phyloP scores from a whole-genome alignment of 2,329 filamentous ascomycete genomes.

The Penicillium oxalicum region DNA sequence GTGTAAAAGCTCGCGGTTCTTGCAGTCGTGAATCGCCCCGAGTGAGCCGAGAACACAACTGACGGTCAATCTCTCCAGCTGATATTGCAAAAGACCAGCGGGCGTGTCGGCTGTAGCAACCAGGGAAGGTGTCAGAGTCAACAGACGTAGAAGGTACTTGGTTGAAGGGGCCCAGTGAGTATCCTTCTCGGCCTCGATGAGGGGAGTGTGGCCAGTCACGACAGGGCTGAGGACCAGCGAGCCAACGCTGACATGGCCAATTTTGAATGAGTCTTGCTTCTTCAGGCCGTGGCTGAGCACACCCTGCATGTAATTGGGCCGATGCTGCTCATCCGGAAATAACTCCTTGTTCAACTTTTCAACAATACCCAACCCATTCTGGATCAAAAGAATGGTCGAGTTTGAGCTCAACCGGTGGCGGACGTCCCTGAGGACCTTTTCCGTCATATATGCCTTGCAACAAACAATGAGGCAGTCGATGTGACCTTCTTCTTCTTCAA shows the following conservation, averaged over 20 bases:
- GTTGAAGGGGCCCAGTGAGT: slow-evolving; percentile 35
- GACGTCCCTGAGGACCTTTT: slow-evolving; percentile 61
- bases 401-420: slow-evolving; percentile 59
- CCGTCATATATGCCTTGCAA: slow-evolving; percentile 65
- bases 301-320: slow-evolving; percentile 73
- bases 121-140: slow-evolving; percentile 59
- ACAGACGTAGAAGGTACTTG: slow-evolving; percentile 58
- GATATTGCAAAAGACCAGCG: slow-evolving; percentile 60
- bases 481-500: slow-evolving; percentile 37
- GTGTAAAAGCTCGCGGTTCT: slow-evolving; percentile 64
- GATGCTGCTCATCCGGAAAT: slow-evolving; percentile 59
- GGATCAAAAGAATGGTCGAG: slow-evolving; percentile 69
- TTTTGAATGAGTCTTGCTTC: slow-evolving; percentile 45
- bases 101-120: slow-evolving; percentile 54
- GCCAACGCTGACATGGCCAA: slow-evolving; percentile 54
- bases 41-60: slow-evolving; percentile 74
- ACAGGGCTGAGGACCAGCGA: slow-evolving; percentile 53
- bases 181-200: slow-evolving; percentile 20
- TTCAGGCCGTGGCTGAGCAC: slow-evolving; percentile 56
- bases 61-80: slow-evolving; percentile 73
- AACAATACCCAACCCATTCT: slow-evolving; percentile 77
- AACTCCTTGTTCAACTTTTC: slow-evolving; percentile 67
- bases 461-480: slow-evolving; percentile 73
- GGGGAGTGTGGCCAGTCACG: slow-evolving; percentile 22
- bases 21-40: slow-evolving; percentile 69